A percentile compares a stretch with the other conserved stretches of the same genome.
phyloP scores from a whole-genome alignment of 2,329 filamentous ascomycete genomes.

The Biscogniauxia mediterranea region DNA sequence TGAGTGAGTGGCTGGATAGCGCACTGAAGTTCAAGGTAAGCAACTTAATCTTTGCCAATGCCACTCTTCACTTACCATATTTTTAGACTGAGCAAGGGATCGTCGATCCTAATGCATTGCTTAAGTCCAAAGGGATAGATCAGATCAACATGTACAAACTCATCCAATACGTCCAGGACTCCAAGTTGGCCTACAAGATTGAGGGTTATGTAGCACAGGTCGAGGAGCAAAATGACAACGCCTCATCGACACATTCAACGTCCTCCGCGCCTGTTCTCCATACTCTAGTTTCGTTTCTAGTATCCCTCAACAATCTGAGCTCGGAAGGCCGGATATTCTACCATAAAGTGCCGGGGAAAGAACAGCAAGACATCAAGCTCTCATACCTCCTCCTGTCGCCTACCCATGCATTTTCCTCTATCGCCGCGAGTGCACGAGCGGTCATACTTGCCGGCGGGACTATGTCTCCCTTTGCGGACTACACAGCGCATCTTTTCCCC shows the following conservation, averaged over 20 bases:
- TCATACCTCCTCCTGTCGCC: constrained; percentile 90
- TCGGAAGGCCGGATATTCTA: constrained; percentile 66
- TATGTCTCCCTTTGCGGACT: constrained; percentile 96
- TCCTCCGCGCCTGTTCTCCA: constrained; percentile 55
- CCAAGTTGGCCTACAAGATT: constrained; percentile 90
- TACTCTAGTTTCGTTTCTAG: constrained; percentile 61
- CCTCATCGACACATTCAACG: constrained; percentile 23
- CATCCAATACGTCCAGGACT: constrained; percentile 83
- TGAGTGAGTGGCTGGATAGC: constrained; percentile 65
- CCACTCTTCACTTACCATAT: constrained; percentile 13
- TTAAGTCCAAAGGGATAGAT: constrained; percentile 83
- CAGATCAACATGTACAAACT: constrained; percentile 94
- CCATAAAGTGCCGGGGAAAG: constrained; percentile 41
- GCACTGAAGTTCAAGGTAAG: constrained; percentile 49
- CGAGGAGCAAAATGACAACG: constrained; percentile 39
- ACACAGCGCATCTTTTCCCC: constrained; percentile 81
- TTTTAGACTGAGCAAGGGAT: constrained; percentile 58
- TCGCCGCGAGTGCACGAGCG: constrained; percentile 79
- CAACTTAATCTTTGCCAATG: not conserved
- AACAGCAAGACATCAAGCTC: constrained; percentile 54
- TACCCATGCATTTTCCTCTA: constrained; percentile 84
- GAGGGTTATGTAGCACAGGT: constrained; percentile 78
- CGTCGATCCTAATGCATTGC: constrained; percentile 68
- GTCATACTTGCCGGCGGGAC: constrained; percentile 92
- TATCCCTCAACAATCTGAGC: constrained; percentile 83